Evolutionary conservation across 2,329 filamentous ascomycete species (phyloP).

Genomic region (Didymella exigua): DNA sequence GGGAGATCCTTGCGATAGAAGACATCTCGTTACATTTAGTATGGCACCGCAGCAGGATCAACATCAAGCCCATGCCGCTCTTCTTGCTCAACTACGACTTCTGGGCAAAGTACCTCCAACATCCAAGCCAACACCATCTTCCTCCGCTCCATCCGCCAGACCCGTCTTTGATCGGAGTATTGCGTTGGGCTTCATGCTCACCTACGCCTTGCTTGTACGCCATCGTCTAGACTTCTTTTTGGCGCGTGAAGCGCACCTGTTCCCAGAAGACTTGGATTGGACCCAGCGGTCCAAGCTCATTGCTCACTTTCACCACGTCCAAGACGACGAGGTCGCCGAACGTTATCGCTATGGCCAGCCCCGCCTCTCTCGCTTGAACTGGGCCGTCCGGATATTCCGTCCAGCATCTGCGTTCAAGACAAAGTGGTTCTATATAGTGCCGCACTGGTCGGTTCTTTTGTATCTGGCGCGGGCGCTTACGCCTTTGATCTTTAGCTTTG

Average conservation of each 20-base stretch:
- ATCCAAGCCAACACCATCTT: neutral
- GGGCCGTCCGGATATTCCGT: constrained; percentile 13
- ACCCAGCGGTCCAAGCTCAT: constrained; percentile 13
- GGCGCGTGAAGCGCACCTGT: constrained; percentile 8
- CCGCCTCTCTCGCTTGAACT: constrained; percentile 17
- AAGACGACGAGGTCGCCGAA: constrained; percentile 12
- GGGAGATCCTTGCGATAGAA: constrained; percentile 27
- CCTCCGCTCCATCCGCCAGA: neutral
- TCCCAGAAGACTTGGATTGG: constrained; percentile 3
- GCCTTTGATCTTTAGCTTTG: constrained; percentile 15
- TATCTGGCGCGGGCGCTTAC: constrained; percentile 4
- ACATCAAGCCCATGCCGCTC: constrained; percentile 21
- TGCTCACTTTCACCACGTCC: constrained; percentile 1
- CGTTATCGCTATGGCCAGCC: constrained; percentile 20
- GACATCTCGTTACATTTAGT: constrained; percentile 25
- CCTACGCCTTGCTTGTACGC: constrained; percentile 10
- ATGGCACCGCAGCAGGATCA: constrained; percentile 27
- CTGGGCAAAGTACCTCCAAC: constrained; percentile 8
- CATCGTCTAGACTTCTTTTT: constrained; percentile 11
- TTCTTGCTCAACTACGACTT: constrained; percentile 16
- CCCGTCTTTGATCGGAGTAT: neutral
- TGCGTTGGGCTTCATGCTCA: constrained; percentile 15
- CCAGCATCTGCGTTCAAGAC: constrained; percentile 5
- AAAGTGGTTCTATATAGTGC: neutral
- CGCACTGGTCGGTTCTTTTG: neutral